Evolutionary conservation across 495 filamentous ascomycete genomes (phyloP).

Genomic region (Trichoderma asperelloides): DNA sequence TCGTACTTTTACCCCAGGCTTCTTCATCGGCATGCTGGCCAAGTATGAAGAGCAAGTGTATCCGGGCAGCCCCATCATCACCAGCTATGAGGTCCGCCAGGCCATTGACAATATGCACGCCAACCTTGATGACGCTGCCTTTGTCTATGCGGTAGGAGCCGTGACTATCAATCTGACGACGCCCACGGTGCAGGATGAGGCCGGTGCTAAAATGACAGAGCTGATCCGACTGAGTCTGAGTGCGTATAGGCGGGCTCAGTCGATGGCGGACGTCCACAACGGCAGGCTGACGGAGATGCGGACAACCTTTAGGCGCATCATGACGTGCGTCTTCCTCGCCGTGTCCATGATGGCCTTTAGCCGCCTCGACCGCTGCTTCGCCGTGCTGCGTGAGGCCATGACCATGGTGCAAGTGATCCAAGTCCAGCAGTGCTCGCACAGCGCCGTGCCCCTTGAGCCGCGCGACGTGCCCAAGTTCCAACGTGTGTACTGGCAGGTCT

Average conservation of each 20-base stretch:
- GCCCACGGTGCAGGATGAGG: neutral
- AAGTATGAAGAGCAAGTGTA: conserved; percentile 10
- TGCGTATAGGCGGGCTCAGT: neutral
- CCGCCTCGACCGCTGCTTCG: conserved; percentile 8
- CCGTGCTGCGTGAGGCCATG: conserved; percentile 11
- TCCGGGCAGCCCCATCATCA: conserved; percentile 10
- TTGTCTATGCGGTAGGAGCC: conserved; percentile 7
- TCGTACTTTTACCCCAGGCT: neutral
- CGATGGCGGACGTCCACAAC: neutral
- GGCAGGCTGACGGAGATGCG: conserved; percentile 4
- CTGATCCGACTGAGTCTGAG: conserved; percentile 1
- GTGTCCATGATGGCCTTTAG: conserved; percentile 10
- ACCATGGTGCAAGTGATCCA: conserved; percentile 9
- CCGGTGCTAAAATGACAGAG: neutral
- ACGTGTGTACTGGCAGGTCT: conserved; percentile 12
- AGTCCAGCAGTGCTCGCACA: neutral
- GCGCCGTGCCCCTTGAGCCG: neutral
- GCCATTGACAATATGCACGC: conserved; percentile 5
- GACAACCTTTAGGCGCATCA: conserved; percentile 4
- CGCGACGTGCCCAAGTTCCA: conserved; percentile 5
- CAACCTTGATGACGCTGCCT: neutral
- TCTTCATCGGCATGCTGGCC: conserved; percentile 11
- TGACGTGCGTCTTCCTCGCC: conserved; percentile 13
- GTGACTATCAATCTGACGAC: conserved; percentile 10
- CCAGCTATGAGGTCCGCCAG: conserved; percentile 6